Evolutionary conservation across 2,329 filamentous ascomycete genomes (phyloP).

Genomic region (Onygenales sp.): DNA sequence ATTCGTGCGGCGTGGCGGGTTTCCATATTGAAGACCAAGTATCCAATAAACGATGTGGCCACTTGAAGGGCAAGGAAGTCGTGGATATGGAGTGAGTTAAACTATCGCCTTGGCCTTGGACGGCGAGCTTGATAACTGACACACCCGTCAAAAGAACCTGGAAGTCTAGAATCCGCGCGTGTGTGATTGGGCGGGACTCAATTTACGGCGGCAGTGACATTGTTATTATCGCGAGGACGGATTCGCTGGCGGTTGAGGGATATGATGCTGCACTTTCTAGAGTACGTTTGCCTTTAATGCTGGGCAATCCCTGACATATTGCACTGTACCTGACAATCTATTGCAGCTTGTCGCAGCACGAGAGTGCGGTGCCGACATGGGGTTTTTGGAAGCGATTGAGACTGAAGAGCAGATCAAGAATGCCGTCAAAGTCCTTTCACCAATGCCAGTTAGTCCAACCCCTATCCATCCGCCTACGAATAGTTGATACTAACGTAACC

Average conservation of each 20-base stretch:
- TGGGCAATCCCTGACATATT: too few species aligned
- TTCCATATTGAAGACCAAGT: slow-evolving; percentile 58
- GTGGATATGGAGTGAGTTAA: slow-evolving; percentile 42
- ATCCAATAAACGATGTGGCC: slow-evolving; percentile 55
- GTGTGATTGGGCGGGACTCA: too few species aligned
- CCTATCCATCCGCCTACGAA: too few species aligned
- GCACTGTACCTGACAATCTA: too few species aligned
- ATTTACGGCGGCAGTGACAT: slow-evolving; percentile 35
- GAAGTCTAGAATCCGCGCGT: too few species aligned
- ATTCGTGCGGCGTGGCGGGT: slow-evolving; percentile 46
- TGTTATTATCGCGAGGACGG: slow-evolving; percentile 56
- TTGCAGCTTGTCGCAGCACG: slow-evolving; percentile 30
- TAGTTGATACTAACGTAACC: too few species aligned
- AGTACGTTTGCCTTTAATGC: slow-evolving; percentile 32
- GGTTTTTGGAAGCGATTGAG: slow-evolving; percentile 51
- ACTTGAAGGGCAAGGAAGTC: slow-evolving; percentile 52
- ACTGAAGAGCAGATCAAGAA: slow-evolving; percentile 41
- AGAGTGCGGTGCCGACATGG: slow-evolving; percentile 47
- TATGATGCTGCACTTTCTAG: slow-evolving; percentile 35
- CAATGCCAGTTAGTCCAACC: slow-evolving; percentile 25
- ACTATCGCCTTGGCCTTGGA: slow-evolving; percentile 50
- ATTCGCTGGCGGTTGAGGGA: slow-evolving; percentile 48
- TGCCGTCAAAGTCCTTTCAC: slow-evolving; percentile 39
- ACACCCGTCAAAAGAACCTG: slow-evolving; percentile 19
- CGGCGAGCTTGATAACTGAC: slow-evolving; percentile 39